Percentiles rank a stretch among this genome's conserved stretches.
Evolutionary conservation across 495 filamentous ascomycete species (phyloP).

Genomic region (Xylaria curta): DNA sequence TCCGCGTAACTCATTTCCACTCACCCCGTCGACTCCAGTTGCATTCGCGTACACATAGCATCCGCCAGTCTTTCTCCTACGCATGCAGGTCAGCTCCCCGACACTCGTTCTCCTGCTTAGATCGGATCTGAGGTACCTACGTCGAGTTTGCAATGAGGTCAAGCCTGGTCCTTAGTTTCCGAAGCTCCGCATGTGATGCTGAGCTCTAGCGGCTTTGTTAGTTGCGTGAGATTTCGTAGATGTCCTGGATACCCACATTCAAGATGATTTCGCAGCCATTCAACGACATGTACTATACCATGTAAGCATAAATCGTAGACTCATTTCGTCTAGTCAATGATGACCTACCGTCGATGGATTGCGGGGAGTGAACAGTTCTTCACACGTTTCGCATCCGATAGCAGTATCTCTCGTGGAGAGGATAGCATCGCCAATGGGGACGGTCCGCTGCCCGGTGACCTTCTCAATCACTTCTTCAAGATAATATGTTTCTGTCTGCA

Average conservation of each 20-base stretch:
- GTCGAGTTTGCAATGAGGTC: slow-evolving; percentile 72
- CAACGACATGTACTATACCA: slow-evolving; percentile 44
- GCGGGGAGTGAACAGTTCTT: slow-evolving; percentile 70
- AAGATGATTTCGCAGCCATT: slow-evolving; percentile 69
- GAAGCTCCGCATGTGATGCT: slow-evolving; percentile 48
- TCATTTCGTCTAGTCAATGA: background rate
- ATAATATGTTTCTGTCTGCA: background rate
- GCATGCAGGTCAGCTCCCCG: background rate
- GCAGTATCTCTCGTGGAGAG: background rate
- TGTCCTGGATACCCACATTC: slow-evolving; percentile 44
- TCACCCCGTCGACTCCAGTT: slow-evolving; percentile 11
- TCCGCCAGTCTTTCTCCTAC: slow-evolving; percentile 16
- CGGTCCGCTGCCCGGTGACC: background rate
- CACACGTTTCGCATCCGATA: slow-evolving; percentile 68
- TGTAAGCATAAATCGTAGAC: background rate
- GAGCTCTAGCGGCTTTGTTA: background rate
- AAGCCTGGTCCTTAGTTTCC: slow-evolving; percentile 70
- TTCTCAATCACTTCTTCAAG: background rate
- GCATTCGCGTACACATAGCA: slow-evolving; percentile 23
- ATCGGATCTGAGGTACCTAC: background rate
- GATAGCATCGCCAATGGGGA: background rate
- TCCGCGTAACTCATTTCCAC: background rate
- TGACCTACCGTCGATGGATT: slow-evolving; percentile 40
- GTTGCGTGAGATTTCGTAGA: background rate
- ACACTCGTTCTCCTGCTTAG: background rate